Conservation (phyloP, 768 basidiomycete species). For the Auricularia sp. region DNA sequence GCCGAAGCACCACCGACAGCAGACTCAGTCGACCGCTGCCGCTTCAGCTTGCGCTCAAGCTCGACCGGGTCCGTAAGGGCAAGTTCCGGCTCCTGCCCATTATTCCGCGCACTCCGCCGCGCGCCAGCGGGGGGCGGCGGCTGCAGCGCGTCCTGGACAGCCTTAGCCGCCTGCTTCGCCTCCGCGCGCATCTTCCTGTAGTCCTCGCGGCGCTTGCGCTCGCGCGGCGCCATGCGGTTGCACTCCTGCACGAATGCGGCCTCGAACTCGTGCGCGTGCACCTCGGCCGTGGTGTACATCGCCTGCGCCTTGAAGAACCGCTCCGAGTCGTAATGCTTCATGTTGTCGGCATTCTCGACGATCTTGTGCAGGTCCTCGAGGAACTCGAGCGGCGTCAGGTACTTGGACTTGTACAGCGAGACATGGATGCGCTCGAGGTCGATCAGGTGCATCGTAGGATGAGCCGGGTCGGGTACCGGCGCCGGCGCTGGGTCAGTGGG, state of each 20-base stretch:
- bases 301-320: slow-evolving; percentile 73
- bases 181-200: slow-evolving; percentile 15
- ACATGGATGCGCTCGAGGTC: slow-evolving; percentile 87
- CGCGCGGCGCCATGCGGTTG: slow-evolving; percentile 72
- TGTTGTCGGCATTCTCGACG: slow-evolving; percentile 58
- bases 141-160: slow-evolving; percentile 18
- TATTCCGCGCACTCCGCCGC: slow-evolving; percentile 63
- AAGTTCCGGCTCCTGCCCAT: slow-evolving; percentile 62
- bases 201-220: slow-evolving; percentile 56
- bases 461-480: slow-evolving; percentile 24
- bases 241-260: slow-evolving; percentile 71
- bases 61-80: slow-evolving; percentile 64
- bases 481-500: slow-evolving; percentile 27
- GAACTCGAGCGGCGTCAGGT: slow-evolving; percentile 83
- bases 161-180: slow-evolving; percentile 25
- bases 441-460: slow-evolving; percentile 55
- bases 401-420: slow-evolving; percentile 74
- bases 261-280: slow-evolving; percentile 82
- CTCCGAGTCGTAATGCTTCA: slow-evolving; percentile 53
- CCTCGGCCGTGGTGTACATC: slow-evolving; percentile 79
- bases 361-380: slow-evolving; percentile 74
- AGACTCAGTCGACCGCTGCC: slow-evolving; percentile 48
- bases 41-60: slow-evolving; percentile 66
- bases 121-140: slow-evolving; percentile 40
- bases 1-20: slow-evolving; percentile 29